phyloP scores from a whole-genome alignment of 2,329 filamentous ascomycete genomes.

The Ceratocystis eucalypticola region DNA sequence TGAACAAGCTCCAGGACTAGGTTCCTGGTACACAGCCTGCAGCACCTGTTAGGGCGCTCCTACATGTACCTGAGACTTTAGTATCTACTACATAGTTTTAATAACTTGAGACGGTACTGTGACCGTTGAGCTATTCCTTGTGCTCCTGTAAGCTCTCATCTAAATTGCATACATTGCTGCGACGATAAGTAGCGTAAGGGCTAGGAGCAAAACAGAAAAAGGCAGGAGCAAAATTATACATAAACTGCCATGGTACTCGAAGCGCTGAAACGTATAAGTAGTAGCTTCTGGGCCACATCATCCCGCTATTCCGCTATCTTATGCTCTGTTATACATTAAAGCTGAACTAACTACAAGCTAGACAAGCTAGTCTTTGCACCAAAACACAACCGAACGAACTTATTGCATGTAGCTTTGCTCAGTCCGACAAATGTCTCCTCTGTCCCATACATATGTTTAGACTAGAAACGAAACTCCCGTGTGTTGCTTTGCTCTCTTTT shows the following conservation, averaged over 20 bases:
- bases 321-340: too few species aligned
- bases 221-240: too few species aligned
- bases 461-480: neutral
- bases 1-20: neutral
- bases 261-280: too few species aligned
- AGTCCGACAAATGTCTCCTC: too few species aligned
- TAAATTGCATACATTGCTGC: neutral
- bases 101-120: constrained; percentile 4
- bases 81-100: neutral
- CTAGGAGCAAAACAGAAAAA: neutral
- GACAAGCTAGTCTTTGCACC: too few species aligned
- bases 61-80: neutral
- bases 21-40: neutral
- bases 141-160: constrained; percentile 4
- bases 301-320: too few species aligned
- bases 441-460: neutral
- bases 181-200: neutral
- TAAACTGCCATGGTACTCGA: too few species aligned
- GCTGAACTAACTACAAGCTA: too few species aligned
- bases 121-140: neutral
- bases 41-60: neutral
- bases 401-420: too few species aligned
- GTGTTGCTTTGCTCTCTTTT: neutral
- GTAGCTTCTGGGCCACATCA: too few species aligned
- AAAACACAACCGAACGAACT: too few species aligned